These are phyloP conservation scores for Globisporangium nagaii DNA, from an alignment of 352 stramenopile genomes.

Conservation along the genomic window DNA sequence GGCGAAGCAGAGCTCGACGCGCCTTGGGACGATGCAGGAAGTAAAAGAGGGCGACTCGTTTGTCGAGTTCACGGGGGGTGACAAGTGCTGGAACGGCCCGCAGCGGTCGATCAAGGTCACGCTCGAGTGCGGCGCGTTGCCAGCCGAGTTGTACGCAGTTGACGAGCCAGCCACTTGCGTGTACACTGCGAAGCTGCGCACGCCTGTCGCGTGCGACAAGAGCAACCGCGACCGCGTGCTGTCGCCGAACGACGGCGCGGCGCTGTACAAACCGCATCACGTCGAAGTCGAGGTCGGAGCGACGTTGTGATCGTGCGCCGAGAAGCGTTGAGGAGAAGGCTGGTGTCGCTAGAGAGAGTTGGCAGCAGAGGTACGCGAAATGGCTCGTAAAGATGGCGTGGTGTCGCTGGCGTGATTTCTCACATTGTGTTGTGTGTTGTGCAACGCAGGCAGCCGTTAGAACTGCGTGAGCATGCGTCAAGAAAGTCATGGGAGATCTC, in stretches of 20 bases:
- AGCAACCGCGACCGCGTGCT: constrained; percentile 29
- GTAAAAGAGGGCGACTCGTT: constrained; percentile 7
- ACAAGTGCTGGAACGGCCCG: constrained; percentile 87
- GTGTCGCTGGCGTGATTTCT: no score
- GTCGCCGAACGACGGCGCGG: constrained; percentile 17
- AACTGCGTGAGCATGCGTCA: no score
- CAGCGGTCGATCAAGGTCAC: constrained; percentile 71
- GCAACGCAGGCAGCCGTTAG: no score
- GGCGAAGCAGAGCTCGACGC: constrained; percentile 77
- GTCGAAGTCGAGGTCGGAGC: constrained; percentile 61
- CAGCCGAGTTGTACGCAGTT: constrained; percentile 58
- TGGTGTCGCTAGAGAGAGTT: no score
- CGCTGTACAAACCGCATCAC: constrained; percentile 34
- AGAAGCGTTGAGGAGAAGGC: no score
- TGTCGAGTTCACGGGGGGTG: constrained; percentile 58
- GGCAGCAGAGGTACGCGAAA: no score
- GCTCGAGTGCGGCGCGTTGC: constrained; percentile 60
- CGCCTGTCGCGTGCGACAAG: constrained; percentile 62
- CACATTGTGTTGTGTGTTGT: no score
- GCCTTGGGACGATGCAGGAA: constrained; percentile 63
- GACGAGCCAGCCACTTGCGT: constrained; percentile 85
- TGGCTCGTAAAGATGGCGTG: no score
- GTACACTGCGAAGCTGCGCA: constrained; percentile 78
- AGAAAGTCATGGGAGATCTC: no score
- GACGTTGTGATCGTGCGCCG: constrained; percentile 38